phyloP scores from a whole-genome alignment of 148 eudicot species.

The Talinum fruticosum region DNA sequence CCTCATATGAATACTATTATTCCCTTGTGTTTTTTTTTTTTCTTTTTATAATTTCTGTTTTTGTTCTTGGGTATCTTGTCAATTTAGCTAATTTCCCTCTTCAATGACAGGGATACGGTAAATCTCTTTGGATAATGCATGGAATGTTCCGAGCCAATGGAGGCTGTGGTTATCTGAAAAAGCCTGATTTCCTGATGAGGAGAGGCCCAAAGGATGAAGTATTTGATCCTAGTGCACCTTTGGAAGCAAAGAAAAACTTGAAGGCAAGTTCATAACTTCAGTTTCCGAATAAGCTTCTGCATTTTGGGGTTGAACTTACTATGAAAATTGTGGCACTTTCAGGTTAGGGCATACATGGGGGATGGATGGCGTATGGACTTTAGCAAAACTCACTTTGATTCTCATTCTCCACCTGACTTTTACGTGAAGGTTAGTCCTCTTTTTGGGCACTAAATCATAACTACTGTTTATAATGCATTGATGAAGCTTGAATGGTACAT shows the following conservation, averaged over 20 bases:
- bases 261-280: background rate
- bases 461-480: no score
- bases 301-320: background rate
- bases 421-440: constrained; percentile 19
- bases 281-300: background rate
- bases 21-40: no score
- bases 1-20: no score
- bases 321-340: background rate
- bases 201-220: background rate
- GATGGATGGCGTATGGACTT: constrained; percentile 26
- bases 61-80: background rate
- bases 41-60: background rate
- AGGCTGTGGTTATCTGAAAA: constrained; percentile 1
- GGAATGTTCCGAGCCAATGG: background rate
- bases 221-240: background rate
- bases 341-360: constrained; percentile 24
- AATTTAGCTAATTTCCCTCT: background rate
- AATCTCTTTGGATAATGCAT: constrained; percentile 3
- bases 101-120: constrained; percentile 6
- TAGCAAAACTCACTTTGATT: constrained; percentile 21
- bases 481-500: no score
- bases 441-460: no score
- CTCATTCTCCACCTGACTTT: constrained; percentile 23
- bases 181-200: background rate
- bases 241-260: background rate